Evolutionary conservation across 495 filamentous ascomycete species (phyloP).

Genomic region (Talaromyces borbonicus): DNA sequence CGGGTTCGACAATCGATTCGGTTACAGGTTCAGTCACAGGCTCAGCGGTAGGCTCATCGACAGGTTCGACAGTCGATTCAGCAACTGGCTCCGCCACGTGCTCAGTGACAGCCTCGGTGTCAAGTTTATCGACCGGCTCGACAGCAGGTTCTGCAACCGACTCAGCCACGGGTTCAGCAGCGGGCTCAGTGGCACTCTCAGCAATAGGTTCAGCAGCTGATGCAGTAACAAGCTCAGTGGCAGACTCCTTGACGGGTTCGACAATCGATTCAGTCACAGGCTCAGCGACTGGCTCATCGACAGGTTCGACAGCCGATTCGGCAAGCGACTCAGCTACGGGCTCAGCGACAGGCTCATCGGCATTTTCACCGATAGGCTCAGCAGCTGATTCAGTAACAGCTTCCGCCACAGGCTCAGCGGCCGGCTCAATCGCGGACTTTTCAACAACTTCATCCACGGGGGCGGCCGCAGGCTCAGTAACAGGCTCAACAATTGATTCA

Average conservation of each 20-base stretch:
- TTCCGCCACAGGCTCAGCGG: too few relatives aligned
- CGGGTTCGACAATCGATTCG: not conserved
- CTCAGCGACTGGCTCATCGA: not conserved
- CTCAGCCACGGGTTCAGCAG: not conserved
- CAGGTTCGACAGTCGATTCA: not conserved
- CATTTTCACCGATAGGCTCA: constrained; percentile 7
- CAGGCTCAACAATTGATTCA: constrained; percentile 19
- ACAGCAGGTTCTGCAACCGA: not conserved
- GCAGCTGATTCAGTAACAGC: not conserved
- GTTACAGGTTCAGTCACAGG: not conserved
- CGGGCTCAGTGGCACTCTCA: not conserved
- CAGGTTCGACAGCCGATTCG: not conserved
- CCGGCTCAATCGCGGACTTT: too few relatives aligned
- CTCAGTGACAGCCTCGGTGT: too few relatives aligned
- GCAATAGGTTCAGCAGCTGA: not conserved
- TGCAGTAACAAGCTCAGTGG: constrained; percentile 10
- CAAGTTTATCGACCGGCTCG: too few relatives aligned
- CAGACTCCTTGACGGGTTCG: constrained; percentile 6
- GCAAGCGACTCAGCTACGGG: not conserved
- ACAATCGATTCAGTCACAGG: not conserved
- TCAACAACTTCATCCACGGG: constrained; percentile 5
- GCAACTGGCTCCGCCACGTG: not conserved
- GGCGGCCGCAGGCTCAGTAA: constrained; percentile 12
- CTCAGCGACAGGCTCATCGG: constrained; percentile 10
- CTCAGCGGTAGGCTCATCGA: not conserved